phyloP scores from a whole-genome alignment of 371 early-diverging fungal species.

The Amoeboaphelidium protococcarum region DNA sequence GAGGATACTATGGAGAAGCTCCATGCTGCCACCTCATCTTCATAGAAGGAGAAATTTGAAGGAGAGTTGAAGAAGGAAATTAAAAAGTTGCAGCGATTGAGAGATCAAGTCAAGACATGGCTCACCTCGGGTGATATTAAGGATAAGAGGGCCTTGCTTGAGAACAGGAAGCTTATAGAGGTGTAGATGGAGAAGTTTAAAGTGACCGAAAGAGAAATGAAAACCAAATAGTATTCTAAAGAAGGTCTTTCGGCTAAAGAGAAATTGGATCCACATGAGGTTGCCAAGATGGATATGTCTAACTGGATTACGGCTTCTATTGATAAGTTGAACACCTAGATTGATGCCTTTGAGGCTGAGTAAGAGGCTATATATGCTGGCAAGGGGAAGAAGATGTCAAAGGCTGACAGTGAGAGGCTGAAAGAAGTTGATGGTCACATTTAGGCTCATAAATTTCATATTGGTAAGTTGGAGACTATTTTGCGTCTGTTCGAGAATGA shows the following conservation, averaged over 20 bases:
- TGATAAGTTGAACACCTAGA: conserved; percentile 38
- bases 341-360: conserved; percentile 69
- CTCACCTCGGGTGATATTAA: conserved; percentile 72
- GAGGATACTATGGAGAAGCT: conserved; percentile 73
- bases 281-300: conserved; percentile 49
- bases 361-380: conserved; percentile 40
- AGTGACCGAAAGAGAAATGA: conserved; percentile 86
- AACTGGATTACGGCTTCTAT: conserved; percentile 53
- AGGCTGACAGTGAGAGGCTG: conserved; percentile 34
- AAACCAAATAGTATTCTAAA: conserved; percentile 88
- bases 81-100: conserved; percentile 58
- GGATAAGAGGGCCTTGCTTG: conserved; percentile 64
- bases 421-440: conserved; percentile 32
- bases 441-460: conserved; percentile 71
- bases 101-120: conserved; percentile 94
- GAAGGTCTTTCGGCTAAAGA: conserved; percentile 57
- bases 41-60: conserved; percentile 87
- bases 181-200: conserved; percentile 95
- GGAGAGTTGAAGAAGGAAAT: conserved; percentile 90
- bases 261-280: conserved; percentile 73
- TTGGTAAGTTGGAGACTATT: conserved; percentile 58
- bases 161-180: conserved; percentile 77
- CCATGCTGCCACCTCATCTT: conserved; percentile 36
- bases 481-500: conserved; percentile 75
- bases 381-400: conserved; percentile 46